These are phyloP conservation scores for Fusarium albosuccineum DNA, from an alignment of 2,329 filamentous ascomycete species.

Conservation along the genomic window DNA sequence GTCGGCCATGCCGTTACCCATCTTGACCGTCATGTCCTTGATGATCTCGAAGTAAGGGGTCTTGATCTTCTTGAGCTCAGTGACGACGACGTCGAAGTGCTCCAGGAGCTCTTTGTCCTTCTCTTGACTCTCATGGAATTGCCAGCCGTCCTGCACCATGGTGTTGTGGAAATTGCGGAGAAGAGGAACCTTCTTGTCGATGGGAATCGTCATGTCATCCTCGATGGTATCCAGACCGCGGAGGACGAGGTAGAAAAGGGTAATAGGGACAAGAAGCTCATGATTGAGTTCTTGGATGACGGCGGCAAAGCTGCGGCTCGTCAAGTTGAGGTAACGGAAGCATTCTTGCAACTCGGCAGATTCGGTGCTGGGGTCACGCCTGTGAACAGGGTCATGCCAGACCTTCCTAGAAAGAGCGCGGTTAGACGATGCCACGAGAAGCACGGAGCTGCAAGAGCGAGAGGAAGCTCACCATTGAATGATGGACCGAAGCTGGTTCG, in stretches of 20 bases:
- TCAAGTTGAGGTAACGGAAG: constrained; percentile 87
- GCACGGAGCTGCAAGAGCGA: not conserved
- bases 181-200: constrained; percentile 86
- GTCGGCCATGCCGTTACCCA: constrained; percentile 99
- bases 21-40: constrained; percentile 90
- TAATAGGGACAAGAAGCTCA: constrained; percentile 89
- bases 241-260: constrained; percentile 92
- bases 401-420: constrained; percentile 76
- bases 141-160: constrained; percentile 90
- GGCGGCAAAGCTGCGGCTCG: constrained; percentile 90
- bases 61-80: constrained; percentile 91
- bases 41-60: constrained; percentile 87
- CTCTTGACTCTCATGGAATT: constrained; percentile 88
- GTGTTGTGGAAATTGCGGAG: constrained; percentile 84
- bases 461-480: constrained; percentile 80
- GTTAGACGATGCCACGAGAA: constrained; percentile 15
- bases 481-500: constrained; percentile 82
- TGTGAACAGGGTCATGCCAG: constrained; percentile 95
- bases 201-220: constrained; percentile 93
- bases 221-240: constrained; percentile 98
- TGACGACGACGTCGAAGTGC: constrained; percentile 88
- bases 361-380: constrained; percentile 82
- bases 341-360: constrained; percentile 80
- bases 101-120: constrained; percentile 94
- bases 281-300: constrained; percentile 97